These are phyloP conservation scores for Fusarium secorum DNA, from an alignment of 2,329 filamentous ascomycete genomes.

Conservation along the genomic window DNA sequence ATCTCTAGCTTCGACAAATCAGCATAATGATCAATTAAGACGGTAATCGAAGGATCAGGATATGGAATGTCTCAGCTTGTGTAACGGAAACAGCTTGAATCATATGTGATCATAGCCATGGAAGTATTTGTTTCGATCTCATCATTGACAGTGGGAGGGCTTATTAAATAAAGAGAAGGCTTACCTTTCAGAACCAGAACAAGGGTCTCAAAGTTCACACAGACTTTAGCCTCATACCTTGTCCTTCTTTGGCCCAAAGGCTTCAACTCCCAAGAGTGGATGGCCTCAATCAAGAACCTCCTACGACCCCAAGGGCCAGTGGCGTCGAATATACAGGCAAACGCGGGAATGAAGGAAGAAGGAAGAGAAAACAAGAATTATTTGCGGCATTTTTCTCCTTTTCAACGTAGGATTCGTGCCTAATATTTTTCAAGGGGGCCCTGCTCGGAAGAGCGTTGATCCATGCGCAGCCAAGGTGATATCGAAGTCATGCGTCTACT, in stretches of 20 bases:
- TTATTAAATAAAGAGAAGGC: rapidly evolving
- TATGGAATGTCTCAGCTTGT: neutral
- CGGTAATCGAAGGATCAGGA: rapidly evolving
- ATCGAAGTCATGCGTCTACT: neutral
- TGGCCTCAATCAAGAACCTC: neutral
- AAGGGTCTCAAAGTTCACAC: rapidly evolving
- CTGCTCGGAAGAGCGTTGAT: constrained; percentile 5
- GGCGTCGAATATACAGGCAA: rapidly evolving
- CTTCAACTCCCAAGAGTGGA: rapidly evolving
- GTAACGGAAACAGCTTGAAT: constrained; percentile 16
- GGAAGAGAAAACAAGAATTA: rapidly evolving
- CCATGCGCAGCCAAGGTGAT: neutral
- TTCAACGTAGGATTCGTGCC: neutral
- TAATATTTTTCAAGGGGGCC: neutral
- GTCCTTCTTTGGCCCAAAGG: neutral
- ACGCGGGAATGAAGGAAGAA: neutral
- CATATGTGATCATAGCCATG: constrained; percentile 15
- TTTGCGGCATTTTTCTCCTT: constrained; percentile 1
- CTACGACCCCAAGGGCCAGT: too few species aligned
- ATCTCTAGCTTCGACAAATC: neutral
- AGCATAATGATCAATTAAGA: rapidly evolving
- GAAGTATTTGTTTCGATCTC: constrained; percentile 20
- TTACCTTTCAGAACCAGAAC: neutral
- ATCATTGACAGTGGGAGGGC: neutral
- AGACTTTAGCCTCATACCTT: rapidly evolving